These are phyloP conservation scores for Dendrocalamus latiflorus DNA, from an alignment of 202 grass and related monocot species.

Conservation along the genomic window DNA sequence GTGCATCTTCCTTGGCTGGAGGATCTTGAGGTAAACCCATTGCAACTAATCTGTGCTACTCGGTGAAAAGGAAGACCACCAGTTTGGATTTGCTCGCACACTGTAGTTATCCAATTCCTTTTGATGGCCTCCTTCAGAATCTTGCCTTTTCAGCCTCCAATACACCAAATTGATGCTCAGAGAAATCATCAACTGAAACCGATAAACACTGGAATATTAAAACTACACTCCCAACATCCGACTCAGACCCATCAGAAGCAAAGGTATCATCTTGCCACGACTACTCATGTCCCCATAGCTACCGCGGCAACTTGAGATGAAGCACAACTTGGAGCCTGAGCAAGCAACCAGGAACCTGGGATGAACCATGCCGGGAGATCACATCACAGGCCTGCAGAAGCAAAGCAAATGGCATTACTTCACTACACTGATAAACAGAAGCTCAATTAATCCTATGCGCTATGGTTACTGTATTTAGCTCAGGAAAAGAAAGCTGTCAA, in stretches of 20 bases:
- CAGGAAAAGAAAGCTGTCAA: not conserved
- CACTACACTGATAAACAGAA: not conserved
- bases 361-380: conserved; percentile 31
- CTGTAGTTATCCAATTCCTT: conserved; percentile 2
- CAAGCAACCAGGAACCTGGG: conserved; percentile 45
- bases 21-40: conserved; percentile 88
- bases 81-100: conserved; percentile 13
- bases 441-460: not conserved
- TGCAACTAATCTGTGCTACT: not conserved
- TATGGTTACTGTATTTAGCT: conserved; percentile 13
- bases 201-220: not conserved
- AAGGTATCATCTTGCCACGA: conserved; percentile 31
- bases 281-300: conserved; percentile 24
- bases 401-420: conserved; percentile 4
- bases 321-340: conserved; percentile 31
- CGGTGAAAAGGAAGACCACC: not conserved
- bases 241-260: conserved; percentile 15
- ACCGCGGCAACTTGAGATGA: conserved; percentile 32
- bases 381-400: conserved; percentile 33
- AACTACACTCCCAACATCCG: not conserved
- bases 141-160: not conserved
- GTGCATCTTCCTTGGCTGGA: conserved; percentile 30
- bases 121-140: conserved; percentile 9
- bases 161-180: not conserved
- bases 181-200: conserved; percentile 23